Base-by-base conservation (phyloP, 176 grass and related monocot species). In the Phragmites australis region DNA sequence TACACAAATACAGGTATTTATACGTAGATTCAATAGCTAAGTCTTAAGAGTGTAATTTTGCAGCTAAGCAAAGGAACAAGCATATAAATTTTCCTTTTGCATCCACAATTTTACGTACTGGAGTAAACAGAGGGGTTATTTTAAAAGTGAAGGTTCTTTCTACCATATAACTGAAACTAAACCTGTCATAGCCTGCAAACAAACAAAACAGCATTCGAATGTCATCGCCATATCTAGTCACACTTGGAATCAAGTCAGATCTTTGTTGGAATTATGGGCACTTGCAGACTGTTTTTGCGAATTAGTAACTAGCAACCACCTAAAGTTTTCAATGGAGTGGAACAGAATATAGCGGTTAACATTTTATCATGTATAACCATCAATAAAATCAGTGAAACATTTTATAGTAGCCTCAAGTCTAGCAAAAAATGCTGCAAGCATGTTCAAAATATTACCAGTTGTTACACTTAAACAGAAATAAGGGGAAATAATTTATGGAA, bases 31-130 rank as follows among this genome's bases (percentile, higher is more conserved):
- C 56, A 85, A 49, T 76, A 70, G 47, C 55, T 37, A 49, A 58
- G 9, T 84, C 51, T 48, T 40, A 62, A 9, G 56, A 43, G 68
- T 49, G 46, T 60, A 44, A 59, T 79, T 87, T 70, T 68, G 50
- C 22, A 47, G 41, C 12, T 78, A 66, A 65, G n/a, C 32, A 70
- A 5, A 61, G 13, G 30, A 70, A 61, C 3, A 58, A 23, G 9
- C 46, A 51, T 25, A 76, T 57, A 17, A 41, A 45, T 48, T 81
- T 82, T 37, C 14, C 17, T 63, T 70, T 62, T 83, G 31, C 48
- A 21, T 30, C 19, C 47, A 56, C 37, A 76, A 81, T 63, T 6
- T 57, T 26, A 50, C 63, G 18, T 57, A 74, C 15, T 75, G 69
- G 62, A 81, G 6, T 44, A 68, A 74, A 68, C 29, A 70, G 63